Evolutionary conservation across 2,329 filamentous ascomycete genomes (phyloP), one percentile per base, ranked within the genome.

Genomic region (Phialophora chinensis): DNA sequence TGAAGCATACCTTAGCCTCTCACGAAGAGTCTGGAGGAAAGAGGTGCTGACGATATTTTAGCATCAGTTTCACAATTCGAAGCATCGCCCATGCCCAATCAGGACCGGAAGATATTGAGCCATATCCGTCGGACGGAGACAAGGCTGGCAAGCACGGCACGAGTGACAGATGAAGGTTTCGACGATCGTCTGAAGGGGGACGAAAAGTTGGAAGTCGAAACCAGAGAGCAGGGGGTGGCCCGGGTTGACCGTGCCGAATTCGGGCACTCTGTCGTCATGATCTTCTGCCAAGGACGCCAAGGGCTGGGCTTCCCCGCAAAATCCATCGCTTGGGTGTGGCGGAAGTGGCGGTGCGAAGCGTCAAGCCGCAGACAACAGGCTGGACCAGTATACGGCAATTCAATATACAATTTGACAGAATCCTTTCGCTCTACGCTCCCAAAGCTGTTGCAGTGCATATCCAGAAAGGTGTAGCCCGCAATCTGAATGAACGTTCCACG

Each of bases 171-270:
- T 10, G 20, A 52, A 52, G 49, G 49, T 27, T 52, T 27, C 5
- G 49, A 50, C 8, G 47, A 50, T 23, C n/a, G 17, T 50, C 20
- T 14, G 35, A 17, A 44, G 17, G 14, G 14, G 17, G 38, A 42
- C 23, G 49, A 52, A 52, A 52, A 52, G 49, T 52, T 27, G 49
- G 49, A 52, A 52, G 49, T 52, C 10, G 10, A 52, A 52, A 52
- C n/a, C 49, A 23, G 25, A 27, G 25, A 12, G 25, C 49, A 52
- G 49, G 49, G 20, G 20, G 49, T 29, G 3, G 20, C 49, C 17
- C 14, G 10, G 49, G 20, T 52, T 44, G 17, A 23, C 23, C 49
- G 49, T 52, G 49, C 49, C 49, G 49, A 6, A 52, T 27, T 8
- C 23, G 49, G 49, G 20, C 49, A 52, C 49, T 2, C 49, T 29